Evolutionary conservation across 1,284 basidiomycete genomes (phyloP).

Genomic region (Chalciporus piperatoides): DNA sequence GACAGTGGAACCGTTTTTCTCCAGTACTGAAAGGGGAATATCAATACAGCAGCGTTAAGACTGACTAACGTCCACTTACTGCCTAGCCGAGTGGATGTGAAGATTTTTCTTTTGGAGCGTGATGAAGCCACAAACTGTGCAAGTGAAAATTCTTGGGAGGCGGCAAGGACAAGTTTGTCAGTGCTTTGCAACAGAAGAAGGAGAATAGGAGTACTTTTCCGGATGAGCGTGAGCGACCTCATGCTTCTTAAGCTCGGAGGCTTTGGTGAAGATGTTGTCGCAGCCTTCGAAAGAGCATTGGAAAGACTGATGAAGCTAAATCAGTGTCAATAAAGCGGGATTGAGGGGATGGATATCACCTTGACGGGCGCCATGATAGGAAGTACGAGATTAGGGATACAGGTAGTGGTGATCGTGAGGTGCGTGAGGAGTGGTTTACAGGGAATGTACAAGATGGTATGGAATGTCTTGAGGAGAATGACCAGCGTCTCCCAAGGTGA

Average conservation of each 20-base stretch:
- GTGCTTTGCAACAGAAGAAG: neutral
- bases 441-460: neutral
- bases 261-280: constrained; percentile 3
- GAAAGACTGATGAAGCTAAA: constrained; percentile 5
- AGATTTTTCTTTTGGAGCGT: constrained; percentile 11
- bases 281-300: constrained; percentile 12
- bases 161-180: neutral
- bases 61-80: constrained; percentile 11
- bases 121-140: constrained; percentile 8
- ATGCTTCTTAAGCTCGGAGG: constrained; percentile 16
- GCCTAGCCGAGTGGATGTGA: constrained; percentile 2
- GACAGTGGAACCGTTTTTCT: constrained; percentile 6
- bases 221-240: constrained; percentile 3
- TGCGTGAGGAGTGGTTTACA: neutral
- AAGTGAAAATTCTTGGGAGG: constrained; percentile 9
- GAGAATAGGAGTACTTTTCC: neutral
- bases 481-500: constrained; percentile 20
- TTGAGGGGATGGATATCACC: constrained; percentile 1
- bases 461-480: constrained; percentile 14
- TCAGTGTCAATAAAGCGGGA: neutral
- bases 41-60: neutral
- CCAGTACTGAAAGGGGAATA: constrained; percentile 15
- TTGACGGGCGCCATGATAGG: constrained; percentile 10
- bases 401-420: neutral
- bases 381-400: neutral